Evolutionary conservation across 371 early-diverging fungal genomes (phyloP).

Genomic region (Quaeritorhiza haematococci): DNA sequence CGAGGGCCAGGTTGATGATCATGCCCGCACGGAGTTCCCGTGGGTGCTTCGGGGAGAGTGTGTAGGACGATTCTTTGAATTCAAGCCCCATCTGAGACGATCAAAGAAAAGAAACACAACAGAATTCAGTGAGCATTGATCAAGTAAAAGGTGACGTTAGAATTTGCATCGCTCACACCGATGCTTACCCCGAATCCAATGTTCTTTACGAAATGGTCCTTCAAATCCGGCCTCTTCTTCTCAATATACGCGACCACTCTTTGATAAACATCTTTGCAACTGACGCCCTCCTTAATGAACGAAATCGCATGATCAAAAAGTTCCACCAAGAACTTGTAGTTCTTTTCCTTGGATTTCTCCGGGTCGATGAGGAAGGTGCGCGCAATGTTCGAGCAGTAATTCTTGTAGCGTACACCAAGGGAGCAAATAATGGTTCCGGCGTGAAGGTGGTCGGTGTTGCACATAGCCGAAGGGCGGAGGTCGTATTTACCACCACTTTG

Average conservation of each 20-base stretch:
- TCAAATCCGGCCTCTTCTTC: slow-evolving; percentile 79
- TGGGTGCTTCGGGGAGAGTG: slow-evolving; percentile 65
- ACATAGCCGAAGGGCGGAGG: slow-evolving; percentile 74
- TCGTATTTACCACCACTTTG: slow-evolving; percentile 95
- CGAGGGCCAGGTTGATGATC: slow-evolving; percentile 79
- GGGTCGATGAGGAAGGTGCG: slow-evolving; percentile 93
- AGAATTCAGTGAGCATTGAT: background rate
- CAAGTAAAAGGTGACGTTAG: slow-evolving; percentile 3
- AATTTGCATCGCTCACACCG: background rate
- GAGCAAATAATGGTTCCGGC: slow-evolving; percentile 89
- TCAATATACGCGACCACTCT: slow-evolving; percentile 64
- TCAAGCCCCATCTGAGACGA: slow-evolving; percentile 80
- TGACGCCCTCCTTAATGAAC: slow-evolving; percentile 70
- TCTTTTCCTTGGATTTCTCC: slow-evolving; percentile 54
- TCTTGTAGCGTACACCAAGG: slow-evolving; percentile 86
- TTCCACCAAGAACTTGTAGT: background rate
- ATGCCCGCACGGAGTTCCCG: slow-evolving; percentile 72
- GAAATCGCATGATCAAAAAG: background rate
- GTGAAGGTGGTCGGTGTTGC: slow-evolving; percentile 66
- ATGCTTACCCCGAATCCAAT: slow-evolving; percentile 75
- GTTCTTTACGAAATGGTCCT: slow-evolving; percentile 73
- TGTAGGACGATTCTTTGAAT: slow-evolving; percentile 78
- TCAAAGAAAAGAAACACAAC: background rate
- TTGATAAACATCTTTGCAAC: slow-evolving; percentile 72
- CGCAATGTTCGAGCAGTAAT: slow-evolving; percentile 89